Evolutionary conservation across 139 green algal genomes (phyloP).

Genomic region (Dunaliella primolecta): DNA sequence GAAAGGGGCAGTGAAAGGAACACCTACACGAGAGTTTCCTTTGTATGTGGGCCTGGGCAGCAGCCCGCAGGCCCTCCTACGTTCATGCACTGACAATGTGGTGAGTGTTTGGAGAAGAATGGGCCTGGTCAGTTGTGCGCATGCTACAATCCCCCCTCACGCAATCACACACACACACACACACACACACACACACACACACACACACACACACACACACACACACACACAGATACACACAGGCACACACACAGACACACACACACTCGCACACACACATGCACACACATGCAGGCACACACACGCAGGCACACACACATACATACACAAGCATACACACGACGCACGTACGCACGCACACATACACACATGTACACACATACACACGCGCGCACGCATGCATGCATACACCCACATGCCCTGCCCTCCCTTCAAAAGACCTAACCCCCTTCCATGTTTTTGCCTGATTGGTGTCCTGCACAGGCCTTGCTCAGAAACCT

Average conservation of each 20-base stretch:
- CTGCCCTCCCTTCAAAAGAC: too few species aligned
- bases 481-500: too few species aligned
- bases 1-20: not conserved
- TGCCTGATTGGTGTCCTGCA: too few species aligned
- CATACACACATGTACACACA: not conserved
- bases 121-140: too few species aligned
- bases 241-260: not conserved
- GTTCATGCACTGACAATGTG: not conserved
- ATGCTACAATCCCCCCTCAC: slow-evolving; percentile 2
- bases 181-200: slow-evolving; percentile 4
- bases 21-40: not conserved
- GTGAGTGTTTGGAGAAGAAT: too few species aligned
- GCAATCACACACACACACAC: slow-evolving; percentile 3
- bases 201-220: too few species aligned
- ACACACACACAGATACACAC: not conserved
- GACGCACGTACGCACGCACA: not conserved
- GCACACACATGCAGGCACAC: not conserved
- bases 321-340: not conserved
- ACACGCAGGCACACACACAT: not conserved
- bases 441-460: too few species aligned
- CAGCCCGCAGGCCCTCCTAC: not conserved
- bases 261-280: not conserved
- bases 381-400: not conserved
- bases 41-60: not conserved
- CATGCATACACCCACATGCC: too few species aligned